These are phyloP conservation scores for Penicillium sp. DNA, from an alignment of 2,329 filamentous ascomycete genomes.

Conservation along the genomic window DNA sequence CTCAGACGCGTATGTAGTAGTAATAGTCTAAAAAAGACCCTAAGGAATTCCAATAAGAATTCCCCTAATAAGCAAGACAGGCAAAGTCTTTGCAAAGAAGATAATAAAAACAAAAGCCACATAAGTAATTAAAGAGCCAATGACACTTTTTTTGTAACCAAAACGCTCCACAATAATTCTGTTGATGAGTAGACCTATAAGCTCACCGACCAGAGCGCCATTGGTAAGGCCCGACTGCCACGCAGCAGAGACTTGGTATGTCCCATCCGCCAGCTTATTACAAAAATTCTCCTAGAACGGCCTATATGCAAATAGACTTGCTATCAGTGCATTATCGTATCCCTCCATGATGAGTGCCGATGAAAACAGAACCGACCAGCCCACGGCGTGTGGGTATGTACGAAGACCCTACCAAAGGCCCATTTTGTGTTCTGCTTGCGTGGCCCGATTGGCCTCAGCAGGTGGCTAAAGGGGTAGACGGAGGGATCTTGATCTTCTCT, in stretches of 20 bases:
- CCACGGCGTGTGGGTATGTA: constrained; percentile 32
- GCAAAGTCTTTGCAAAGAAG: constrained; percentile 55
- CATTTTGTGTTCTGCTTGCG: constrained; percentile 32
- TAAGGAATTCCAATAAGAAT: constrained; percentile 10
- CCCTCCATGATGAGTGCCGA: constrained; percentile 42
- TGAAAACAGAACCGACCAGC: constrained; percentile 38
- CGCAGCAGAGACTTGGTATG: neutral
- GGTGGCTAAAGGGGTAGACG: neutral
- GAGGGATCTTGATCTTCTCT: neutral
- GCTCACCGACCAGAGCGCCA: constrained; percentile 60
- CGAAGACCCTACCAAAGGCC: constrained; percentile 26
- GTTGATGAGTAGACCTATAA: constrained; percentile 65
- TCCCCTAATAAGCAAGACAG: constrained; percentile 50
- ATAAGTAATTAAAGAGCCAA: constrained; percentile 55
- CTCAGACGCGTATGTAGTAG: constrained; percentile 9
- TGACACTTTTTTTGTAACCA: constrained; percentile 65
- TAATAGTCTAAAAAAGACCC: constrained; percentile 8
- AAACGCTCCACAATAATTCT: constrained; percentile 63
- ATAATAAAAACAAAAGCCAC: constrained; percentile 61
- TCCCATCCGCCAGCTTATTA: neutral
- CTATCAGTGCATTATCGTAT: constrained; percentile 38
- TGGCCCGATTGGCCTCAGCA: constrained; percentile 20
- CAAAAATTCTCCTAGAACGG: constrained; percentile 24
- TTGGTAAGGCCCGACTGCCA: constrained; percentile 51
- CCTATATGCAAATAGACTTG: constrained; percentile 20